Evolutionary conservation across 176 grass and related monocot species (phyloP), one percentile per base, ranked within the genome.

Genomic region (Neostapfia colusana): DNA sequence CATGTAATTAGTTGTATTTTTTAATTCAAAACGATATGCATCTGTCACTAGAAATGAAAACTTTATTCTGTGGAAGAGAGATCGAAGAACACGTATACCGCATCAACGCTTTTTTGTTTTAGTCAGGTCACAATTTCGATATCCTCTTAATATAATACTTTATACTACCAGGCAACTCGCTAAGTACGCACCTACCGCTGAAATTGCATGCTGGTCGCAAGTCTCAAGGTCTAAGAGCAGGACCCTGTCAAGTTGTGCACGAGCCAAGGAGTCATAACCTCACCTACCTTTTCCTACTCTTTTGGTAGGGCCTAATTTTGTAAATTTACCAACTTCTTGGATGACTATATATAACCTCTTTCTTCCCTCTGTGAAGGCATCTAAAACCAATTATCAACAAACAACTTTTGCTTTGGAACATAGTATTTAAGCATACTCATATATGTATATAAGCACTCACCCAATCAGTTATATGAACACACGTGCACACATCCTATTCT

Each of bases 191-290:
- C 48, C 55, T 68, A 66, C 60, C 8, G 16, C 36, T 42, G 10
- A 63, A 44, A 77, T 38, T 26, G 2, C 20, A 70, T 55, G 9
- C 45, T 25, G 55, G 84, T 86, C 84, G 36, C 39, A 7, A 5
- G 61, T 48, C 73, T 15, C 39, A 42, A 35, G 8, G 54, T 13
- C 8, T 48, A 56, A 45, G 27, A 36, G 3, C 37, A 72, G 14
- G 67, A 74, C 69, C 62, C 0, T 83, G 68, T 87, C 80, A 69
- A 79, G 51, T 54, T 44, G 25, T 61, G 74, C 42, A 61, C 10
- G 50, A 61, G 54, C 31, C 14, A 48, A 20, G 1, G 59, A 46
- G 73, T 66, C 59, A 35, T 16, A 82, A 8, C 8, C 63, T 35
- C 23, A 58, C 77, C 71, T 13, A 80, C 61, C 63, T 36, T 40